These are phyloP conservation scores for Penicillium hesseltinei DNA, from an alignment of 2,329 filamentous ascomycete genomes.

Conservation along the genomic window DNA sequence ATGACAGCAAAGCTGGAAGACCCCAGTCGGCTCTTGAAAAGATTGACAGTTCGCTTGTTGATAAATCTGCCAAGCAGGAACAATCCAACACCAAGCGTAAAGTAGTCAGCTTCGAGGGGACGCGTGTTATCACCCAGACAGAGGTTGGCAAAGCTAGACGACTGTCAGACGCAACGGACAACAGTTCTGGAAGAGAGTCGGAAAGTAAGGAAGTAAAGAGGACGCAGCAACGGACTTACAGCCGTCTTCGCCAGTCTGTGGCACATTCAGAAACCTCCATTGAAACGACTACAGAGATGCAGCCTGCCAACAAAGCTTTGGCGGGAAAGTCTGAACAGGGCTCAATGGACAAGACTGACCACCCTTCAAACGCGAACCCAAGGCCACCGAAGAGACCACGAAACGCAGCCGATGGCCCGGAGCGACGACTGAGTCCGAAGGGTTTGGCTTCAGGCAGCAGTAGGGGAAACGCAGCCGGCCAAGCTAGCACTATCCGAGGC, in stretches of 20 bases:
- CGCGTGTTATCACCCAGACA: background rate
- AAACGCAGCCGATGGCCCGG: slow-evolving; percentile 22
- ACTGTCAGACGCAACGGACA: slow-evolving; percentile 4
- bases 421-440: slow-evolving; percentile 30
- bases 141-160: slow-evolving; percentile 1
- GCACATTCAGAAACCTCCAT: slow-evolving; percentile 3
- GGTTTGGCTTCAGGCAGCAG: slow-evolving; percentile 32
- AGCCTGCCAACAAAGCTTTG: background rate
- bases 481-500: slow-evolving; percentile 11
- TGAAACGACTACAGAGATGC: background rate
- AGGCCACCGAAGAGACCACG: slow-evolving; percentile 16
- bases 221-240: slow-evolving; percentile 23
- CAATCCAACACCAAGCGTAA: slow-evolving; percentile 20
- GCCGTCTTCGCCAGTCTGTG: slow-evolving; percentile 19
- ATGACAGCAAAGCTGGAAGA: background rate
- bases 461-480: slow-evolving; percentile 8
- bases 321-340: background rate
- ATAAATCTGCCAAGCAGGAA: slow-evolving; percentile 1
- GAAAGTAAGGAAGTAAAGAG: slow-evolving; percentile 16
- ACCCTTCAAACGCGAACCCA: background rate
- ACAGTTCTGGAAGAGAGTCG: slow-evolving; percentile 2
- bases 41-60: background rate
- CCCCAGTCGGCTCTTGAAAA: background rate
- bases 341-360: background rate
- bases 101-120: slow-evolving; percentile 25